phyloP scores from a whole-genome alignment of 108 stramenopile genomes.

The Ochromonas danica region DNA sequence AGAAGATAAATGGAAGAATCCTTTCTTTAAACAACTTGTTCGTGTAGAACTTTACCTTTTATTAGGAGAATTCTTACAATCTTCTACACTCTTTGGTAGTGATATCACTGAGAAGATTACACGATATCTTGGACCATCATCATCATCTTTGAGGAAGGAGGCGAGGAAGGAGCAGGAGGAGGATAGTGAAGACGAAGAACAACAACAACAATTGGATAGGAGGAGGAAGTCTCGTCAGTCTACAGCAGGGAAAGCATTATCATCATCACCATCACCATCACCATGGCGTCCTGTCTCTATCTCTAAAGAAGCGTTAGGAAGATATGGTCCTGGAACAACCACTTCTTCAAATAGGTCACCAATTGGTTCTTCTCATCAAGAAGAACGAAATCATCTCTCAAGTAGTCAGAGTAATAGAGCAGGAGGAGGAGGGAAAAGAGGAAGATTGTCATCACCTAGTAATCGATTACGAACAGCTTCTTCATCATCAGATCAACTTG shows the following conservation, averaged over 20 bases:
- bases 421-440: too few species aligned
- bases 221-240: not conserved
- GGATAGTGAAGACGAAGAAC: not conserved
- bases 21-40: not conserved
- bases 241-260: not conserved
- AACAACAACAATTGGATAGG: not conserved
- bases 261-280: not conserved
- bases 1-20: not conserved
- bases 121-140: not conserved
- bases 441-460: too few species aligned
- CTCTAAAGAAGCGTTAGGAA: too few species aligned
- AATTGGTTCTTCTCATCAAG: too few species aligned
- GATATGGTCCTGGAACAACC: too few species aligned
- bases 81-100: not conserved
- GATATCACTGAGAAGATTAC: not conserved
- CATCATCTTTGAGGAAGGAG: not conserved
- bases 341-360: too few species aligned
- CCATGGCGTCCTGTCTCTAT: not conserved
- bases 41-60: slow-evolving; percentile 8
- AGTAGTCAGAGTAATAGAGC: too few species aligned
- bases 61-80: not conserved
- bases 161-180: not conserved
- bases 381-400: too few species aligned
- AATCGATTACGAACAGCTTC: too few species aligned
- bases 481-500: too few species aligned